Evolutionary conservation across 176 grass and related monocot species (phyloP).

Genomic region (Melocanna baccifera): DNA sequence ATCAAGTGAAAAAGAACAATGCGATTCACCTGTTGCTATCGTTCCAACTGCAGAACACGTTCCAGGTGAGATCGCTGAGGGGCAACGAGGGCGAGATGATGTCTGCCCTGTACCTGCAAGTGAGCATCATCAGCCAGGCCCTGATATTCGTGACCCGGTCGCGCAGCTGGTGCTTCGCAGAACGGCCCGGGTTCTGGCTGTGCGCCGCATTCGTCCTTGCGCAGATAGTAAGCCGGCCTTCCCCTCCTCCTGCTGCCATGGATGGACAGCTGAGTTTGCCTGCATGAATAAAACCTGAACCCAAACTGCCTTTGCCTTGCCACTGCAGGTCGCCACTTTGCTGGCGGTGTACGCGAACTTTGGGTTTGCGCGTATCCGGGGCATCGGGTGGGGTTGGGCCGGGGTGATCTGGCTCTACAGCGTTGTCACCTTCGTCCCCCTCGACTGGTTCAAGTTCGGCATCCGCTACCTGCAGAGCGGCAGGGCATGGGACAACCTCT

Average conservation of each 20-base stretch:
- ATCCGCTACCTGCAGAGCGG: slow-evolving; percentile 86
- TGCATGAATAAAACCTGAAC: neutral
- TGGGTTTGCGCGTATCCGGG: slow-evolving; percentile 58
- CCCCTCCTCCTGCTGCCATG: neutral
- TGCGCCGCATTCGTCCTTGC: slow-evolving; percentile 64
- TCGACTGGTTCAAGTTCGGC: slow-evolving; percentile 81
- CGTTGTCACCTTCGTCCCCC: slow-evolving; percentile 63
- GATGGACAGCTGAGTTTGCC: neutral
- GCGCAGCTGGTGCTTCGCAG: slow-evolving; percentile 50
- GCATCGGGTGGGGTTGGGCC: slow-evolving; percentile 92
- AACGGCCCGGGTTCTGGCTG: slow-evolving; percentile 70
- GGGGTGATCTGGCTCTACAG: slow-evolving; percentile 97
- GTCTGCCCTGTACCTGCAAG: slow-evolving; percentile 94
- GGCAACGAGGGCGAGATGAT: slow-evolving; percentile 57
- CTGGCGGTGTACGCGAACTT: slow-evolving; percentile 66
- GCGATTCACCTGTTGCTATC: neutral
- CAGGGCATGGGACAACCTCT: slow-evolving; percentile 80
- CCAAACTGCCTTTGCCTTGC: neutral
- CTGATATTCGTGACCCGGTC: slow-evolving; percentile 98
- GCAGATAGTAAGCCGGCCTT: slow-evolving; percentile 66
- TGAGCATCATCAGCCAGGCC: slow-evolving; percentile 96
- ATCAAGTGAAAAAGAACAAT: neutral
- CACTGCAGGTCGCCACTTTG: slow-evolving; percentile 56
- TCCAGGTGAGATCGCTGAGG: slow-evolving; percentile 57
- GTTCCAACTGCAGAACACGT: slow-evolving; percentile 42